These are phyloP conservation scores for Aspergillus ellipticus DNA, from an alignment of 495 filamentous ascomycete genomes.

Conservation along the genomic window DNA sequence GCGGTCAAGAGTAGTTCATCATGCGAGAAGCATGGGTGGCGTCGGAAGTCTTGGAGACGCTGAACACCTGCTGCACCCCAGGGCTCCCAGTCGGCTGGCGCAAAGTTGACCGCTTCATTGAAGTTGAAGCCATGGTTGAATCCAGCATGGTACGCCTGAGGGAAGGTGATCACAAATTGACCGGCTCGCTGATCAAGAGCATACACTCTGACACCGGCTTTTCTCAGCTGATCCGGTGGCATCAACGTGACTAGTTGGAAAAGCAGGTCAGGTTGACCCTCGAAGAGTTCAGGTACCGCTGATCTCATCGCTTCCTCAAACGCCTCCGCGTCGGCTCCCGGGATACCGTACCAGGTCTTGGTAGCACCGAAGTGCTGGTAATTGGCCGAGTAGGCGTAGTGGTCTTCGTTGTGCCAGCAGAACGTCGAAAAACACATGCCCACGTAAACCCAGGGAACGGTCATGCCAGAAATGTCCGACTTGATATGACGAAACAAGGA, in stretches of 20 bases:
- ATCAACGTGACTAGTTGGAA: constrained; percentile 96
- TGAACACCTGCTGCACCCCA: constrained; percentile 84
- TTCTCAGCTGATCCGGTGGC: constrained; percentile 89
- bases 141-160: constrained; percentile 86
- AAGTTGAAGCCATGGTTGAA: constrained; percentile 99
- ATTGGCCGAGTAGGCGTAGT: constrained; percentile 96
- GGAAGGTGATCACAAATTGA: constrained; percentile 94
- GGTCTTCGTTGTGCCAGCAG: constrained; percentile 99
- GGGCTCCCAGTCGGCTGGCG: constrained; percentile 94
- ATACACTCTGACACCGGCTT: constrained; percentile 89
- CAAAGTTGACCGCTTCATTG: constrained; percentile 99
- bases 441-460: constrained; percentile 99
- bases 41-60: constrained; percentile 79
- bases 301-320: constrained; percentile 95
- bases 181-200: constrained; percentile 92
- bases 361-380: constrained; percentile 99
- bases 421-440: constrained; percentile 99
- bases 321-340: constrained; percentile 84
- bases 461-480: constrained; percentile 99
- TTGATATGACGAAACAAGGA: constrained; percentile 97
- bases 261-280: constrained; percentile 92
- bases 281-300: constrained; percentile 93
- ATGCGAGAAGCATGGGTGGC: constrained; percentile 94
- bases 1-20: constrained; percentile 94
- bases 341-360: constrained; percentile 99